These are phyloP conservation scores for Podila minutissima DNA, from an alignment of 192 early-diverging fungal species.

Conservation along the genomic window DNA sequence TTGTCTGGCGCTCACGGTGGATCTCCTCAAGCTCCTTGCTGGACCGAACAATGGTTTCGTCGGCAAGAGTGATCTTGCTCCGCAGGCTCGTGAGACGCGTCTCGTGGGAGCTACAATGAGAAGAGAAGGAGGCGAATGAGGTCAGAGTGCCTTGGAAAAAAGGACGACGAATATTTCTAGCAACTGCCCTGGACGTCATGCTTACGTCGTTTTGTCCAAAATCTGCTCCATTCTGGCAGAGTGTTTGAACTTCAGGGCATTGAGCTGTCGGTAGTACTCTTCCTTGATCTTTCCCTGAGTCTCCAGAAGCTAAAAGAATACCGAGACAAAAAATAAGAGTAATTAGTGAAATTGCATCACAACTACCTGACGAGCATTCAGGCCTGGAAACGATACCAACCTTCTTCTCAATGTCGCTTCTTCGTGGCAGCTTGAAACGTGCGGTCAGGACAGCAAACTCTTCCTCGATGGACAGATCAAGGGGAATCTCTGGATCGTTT, in stretches of 20 bases:
- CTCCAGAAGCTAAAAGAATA: neutral
- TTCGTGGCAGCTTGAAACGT: constrained; percentile 9
- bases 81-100: constrained; percentile 2
- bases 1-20: neutral
- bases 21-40: constrained; percentile 12
- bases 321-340: too few relatives aligned
- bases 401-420: constrained; percentile 26
- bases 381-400: neutral
- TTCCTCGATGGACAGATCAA: constrained; percentile 29
- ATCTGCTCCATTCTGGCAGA: neutral
- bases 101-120: constrained; percentile 13
- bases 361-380: too few relatives aligned
- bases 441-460: constrained; percentile 23
- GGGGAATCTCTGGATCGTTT: constrained; percentile 1
- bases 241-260: constrained; percentile 1
- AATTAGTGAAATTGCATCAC: too few relatives aligned
- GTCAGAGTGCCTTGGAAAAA: neutral
- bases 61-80: constrained; percentile 3
- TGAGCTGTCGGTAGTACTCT: neutral
- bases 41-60: constrained; percentile 14
- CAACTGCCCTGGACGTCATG: too few relatives aligned
- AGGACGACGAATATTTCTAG: too few relatives aligned
- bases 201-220: neutral
- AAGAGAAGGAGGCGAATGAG: neutral
- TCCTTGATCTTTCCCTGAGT: neutral